Evolutionary conservation across 2,329 filamentous ascomycete species (phyloP).

Genomic region (Venturiaceae sp.): DNA sequence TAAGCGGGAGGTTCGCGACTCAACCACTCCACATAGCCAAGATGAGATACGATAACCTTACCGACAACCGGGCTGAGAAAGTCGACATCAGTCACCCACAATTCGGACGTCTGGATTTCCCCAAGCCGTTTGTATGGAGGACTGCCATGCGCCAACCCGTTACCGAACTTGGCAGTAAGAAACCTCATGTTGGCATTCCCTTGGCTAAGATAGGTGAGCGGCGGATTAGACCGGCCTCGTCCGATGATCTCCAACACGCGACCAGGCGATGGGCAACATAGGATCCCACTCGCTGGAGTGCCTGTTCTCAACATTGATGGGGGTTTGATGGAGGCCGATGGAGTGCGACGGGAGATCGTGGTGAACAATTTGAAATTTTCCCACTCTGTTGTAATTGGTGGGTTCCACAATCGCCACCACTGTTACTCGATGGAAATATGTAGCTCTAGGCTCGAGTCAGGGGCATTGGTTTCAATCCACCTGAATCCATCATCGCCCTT

Average conservation of each 20-base stretch:
- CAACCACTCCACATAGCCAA: neutral
- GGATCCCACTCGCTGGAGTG: neutral
- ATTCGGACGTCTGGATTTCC: neutral
- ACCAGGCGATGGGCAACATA: neutral
- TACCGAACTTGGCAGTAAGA: neutral
- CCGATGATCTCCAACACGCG: neutral
- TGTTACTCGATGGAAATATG: too few species aligned
- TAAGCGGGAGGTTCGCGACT: neutral
- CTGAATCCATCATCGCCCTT: too few species aligned
- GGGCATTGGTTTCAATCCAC: too few species aligned
- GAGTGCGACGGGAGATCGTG: neutral
- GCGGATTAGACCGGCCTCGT: neutral
- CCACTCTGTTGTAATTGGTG: too few species aligned
- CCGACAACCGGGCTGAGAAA: neutral
- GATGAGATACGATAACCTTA: neutral
- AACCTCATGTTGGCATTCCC: neutral
- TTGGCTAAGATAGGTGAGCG: neutral
- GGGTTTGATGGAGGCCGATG: neutral
- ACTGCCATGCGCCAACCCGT: neutral
- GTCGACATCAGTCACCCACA: neutral
- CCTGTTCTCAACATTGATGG: neutral
- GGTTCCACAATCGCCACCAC: too few species aligned
- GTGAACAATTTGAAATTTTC: too few species aligned
- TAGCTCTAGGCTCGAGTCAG: too few species aligned
- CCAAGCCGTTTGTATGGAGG: neutral